These are phyloP conservation scores for Cystobasidium sp. DNA, from an alignment of 1,284 basidiomycete genomes.

Conservation along the genomic window DNA sequence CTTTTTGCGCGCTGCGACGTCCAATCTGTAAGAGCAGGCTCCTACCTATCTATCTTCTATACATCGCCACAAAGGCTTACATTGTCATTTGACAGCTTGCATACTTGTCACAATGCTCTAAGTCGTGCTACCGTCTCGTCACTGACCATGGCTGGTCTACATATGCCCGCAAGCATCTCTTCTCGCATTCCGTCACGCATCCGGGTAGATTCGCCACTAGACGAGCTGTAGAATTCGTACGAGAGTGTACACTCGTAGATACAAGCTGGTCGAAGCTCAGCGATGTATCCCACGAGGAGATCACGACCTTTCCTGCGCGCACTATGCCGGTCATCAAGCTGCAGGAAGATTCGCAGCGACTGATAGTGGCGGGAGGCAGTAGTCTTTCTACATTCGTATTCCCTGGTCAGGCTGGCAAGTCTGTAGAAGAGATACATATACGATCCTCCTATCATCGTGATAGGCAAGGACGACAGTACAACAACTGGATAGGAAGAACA, in stretches of 20 bases:
- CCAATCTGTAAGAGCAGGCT: constrained; percentile 11
- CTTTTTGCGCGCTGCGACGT: constrained; percentile 35
- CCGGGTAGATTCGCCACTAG: neutral
- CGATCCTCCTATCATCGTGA: constrained; percentile 2
- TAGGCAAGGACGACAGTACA: neutral
- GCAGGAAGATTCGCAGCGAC: constrained; percentile 24
- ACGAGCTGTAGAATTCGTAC: constrained; percentile 3
- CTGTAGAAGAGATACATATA: constrained; percentile 29
- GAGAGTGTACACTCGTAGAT: constrained; percentile 21
- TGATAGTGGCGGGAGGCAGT: constrained; percentile 32
- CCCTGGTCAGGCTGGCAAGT: constrained; percentile 7
- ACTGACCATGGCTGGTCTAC: constrained; percentile 27
- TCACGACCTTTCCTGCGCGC: constrained; percentile 17
- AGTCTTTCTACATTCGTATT: constrained; percentile 29
- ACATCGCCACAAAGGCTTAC: neutral
- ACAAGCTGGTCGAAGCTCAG: constrained; percentile 21
- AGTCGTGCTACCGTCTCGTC: neutral
- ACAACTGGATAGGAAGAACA: constrained; percentile 27
- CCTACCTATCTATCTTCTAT: neutral
- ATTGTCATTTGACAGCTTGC: constrained; percentile 13
- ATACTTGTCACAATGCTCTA: constrained; percentile 26
- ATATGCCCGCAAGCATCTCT: constrained; percentile 22
- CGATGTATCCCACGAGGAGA: constrained; percentile 26
- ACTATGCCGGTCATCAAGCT: constrained; percentile 33
- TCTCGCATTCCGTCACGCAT: constrained; percentile 21